A percentile compares a stretch with the other conserved stretches of the same genome.
phyloP scores from a whole-genome alignment of 78 protist species.

The Abeoforma whisleri region DNA sequence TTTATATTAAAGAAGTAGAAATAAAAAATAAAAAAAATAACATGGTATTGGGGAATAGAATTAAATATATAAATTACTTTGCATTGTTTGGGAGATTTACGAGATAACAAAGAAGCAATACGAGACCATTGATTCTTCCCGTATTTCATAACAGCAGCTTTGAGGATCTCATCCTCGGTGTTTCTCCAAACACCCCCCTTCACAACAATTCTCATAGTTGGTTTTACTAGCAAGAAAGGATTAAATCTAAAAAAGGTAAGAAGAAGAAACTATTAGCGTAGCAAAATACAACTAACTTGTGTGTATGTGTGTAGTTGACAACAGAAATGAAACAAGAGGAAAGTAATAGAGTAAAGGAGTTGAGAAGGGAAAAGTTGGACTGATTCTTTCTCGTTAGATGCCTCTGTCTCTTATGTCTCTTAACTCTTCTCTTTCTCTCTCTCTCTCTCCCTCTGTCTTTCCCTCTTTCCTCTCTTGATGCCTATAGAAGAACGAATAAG shows the following conservation, averaged over 20 bases:
- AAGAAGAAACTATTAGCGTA: no score
- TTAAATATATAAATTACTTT: no score
- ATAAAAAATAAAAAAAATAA: no score
- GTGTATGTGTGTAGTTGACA: background rate
- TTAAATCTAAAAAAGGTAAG: background rate
- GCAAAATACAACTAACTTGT: background rate
- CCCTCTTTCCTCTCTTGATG: no score
- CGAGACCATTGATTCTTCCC: conserved; percentile 91
- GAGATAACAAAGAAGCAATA: conserved; percentile 81
- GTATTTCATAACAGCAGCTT: conserved; percentile 99
- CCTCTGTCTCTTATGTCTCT: background rate
- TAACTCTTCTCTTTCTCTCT: background rate
- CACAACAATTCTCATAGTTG: conserved; percentile 47
- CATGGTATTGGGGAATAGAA: no score
- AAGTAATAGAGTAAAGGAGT: background rate
- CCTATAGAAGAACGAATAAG: background rate
- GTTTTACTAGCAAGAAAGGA: background rate
- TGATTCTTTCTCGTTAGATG: background rate
- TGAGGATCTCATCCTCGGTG: conserved; percentile 97
- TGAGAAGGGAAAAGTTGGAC: background rate
- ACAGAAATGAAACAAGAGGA: background rate
- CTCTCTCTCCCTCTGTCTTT: background rate
- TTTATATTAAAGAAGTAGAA: no score
- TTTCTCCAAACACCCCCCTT: conserved; percentile 97
- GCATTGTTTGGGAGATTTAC: conserved; percentile 97